Base-by-base conservation (phyloP, 768 basidiomycete genomes). In the Boletus rubropictus region DNA sequence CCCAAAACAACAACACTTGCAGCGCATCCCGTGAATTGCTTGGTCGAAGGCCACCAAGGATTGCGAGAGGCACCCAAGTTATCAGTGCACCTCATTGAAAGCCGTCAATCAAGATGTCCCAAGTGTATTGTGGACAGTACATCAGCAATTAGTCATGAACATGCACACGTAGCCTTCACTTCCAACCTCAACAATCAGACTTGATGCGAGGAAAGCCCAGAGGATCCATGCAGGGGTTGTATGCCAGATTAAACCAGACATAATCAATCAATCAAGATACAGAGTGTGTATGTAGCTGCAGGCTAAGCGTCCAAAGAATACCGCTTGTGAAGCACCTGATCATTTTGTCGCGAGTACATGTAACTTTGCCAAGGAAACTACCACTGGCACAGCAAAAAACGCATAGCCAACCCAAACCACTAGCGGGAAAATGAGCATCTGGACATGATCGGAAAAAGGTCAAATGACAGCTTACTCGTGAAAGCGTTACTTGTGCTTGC, bases 371-470 rank as follows among this genome's bases (percentile, higher is more conserved):
- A 89, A 64, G 8, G 84, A 79, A 50, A 79, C 76, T 17, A 87
- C 75, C 35, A 89, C 70, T 5, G 87, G 84, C 18, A 87, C 76
- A 2, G 75, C 78, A 50, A 77, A 82, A 60, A 90, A 89, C 5
- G 82, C 79, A 53, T 86, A 87, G 14, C 78, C 86, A 17, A 88
- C 79, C 79, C 83, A 89, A 35, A 82, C 73, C 85, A 90, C 87
- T 90, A 36, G 5, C 12, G 25, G 12, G 8, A 43, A 14, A 8
- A 46, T 56, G 21, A 54, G 32, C 32, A 31, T 35, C 38, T 34
- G 29, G 32, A 22, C 31, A 18, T 17, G 20, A 36, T 39, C 24
- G 9, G 3, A 48, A 20, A 41, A n/a, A 20, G 8, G 33, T 28
- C 12, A 50, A 51, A 32, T 22, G 32, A 21, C 8, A 12, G 75